A percentile compares a stretch with the other conserved stretches of the same genome.
Conservation (phyloP, 2,329 filamentous ascomycete genomes). For the Trichoderma breve region DNA sequence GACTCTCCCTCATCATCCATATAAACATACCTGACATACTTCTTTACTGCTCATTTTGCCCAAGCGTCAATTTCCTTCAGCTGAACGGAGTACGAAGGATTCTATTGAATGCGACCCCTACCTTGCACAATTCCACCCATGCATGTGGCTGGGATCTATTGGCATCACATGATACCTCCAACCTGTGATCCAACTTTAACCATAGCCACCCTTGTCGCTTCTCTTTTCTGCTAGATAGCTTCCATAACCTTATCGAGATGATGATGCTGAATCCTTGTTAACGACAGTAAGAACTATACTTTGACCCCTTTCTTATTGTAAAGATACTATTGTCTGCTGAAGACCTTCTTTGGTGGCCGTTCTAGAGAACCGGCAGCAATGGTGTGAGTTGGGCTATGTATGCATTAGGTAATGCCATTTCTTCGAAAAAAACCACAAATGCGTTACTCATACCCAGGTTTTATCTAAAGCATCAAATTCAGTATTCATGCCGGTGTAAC, state of each 20-base stretch:
- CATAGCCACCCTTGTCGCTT: neutral
- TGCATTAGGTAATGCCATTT: neutral
- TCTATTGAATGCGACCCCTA: neutral
- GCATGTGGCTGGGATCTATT: neutral
- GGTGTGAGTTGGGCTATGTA: neutral
- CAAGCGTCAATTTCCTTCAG: neutral
- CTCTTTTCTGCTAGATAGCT: neutral
- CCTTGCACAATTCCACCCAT: neutral
- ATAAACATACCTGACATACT: neutral
- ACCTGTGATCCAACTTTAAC: neutral
- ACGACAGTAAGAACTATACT: neutral
- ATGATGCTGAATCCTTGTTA: neutral
- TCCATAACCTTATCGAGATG: neutral
- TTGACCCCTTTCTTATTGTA: neutral
- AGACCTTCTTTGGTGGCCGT: neutral
- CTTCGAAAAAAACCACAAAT: neutral
- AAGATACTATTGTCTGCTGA: neutral
- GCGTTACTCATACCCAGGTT: neutral
- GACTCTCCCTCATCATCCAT: neutral
- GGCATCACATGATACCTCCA: neutral
- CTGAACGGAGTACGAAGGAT: neutral
- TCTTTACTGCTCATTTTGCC: neutral
- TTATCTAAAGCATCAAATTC: neutral
- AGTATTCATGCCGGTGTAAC: neutral
- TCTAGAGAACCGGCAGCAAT: neutral